phyloP scores from a whole-genome alignment of 2,329 filamentous ascomycete species.

The Penicillium sp. region DNA sequence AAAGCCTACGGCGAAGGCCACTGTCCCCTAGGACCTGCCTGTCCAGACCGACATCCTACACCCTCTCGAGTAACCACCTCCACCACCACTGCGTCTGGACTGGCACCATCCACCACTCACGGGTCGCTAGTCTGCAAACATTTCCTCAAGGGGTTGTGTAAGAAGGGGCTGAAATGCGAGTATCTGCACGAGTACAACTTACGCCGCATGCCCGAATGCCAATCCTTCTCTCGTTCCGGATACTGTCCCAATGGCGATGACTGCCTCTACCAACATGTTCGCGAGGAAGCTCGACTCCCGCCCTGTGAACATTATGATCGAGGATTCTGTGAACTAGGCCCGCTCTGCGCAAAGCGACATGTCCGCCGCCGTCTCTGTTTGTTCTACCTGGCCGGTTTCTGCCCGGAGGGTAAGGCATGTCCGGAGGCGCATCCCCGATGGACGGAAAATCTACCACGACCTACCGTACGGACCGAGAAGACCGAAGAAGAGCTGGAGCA shows the following conservation, averaged over 20 bases:
- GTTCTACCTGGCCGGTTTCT: constrained; percentile 92
- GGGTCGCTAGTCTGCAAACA: constrained; percentile 88
- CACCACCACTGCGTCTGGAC: constrained; percentile 42
- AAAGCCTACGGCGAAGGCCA: constrained; percentile 80
- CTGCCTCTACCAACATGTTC: constrained; percentile 88
- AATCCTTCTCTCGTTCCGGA: constrained; percentile 88
- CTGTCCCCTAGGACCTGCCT: constrained; percentile 79
- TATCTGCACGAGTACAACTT: constrained; percentile 99
- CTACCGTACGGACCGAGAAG: constrained; percentile 63
- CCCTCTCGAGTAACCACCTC: constrained; percentile 46
- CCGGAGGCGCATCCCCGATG: constrained; percentile 79
- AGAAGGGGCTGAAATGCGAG: constrained; percentile 95
- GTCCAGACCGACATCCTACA: constrained; percentile 75
- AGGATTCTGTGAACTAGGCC: constrained; percentile 90
- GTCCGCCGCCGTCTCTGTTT: constrained; percentile 75
- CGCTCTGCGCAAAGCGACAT: constrained; percentile 83
- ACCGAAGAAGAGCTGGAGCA: constrained; percentile 67
- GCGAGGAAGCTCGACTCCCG: constrained; percentile 73
- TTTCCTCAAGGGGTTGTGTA: constrained; percentile 94
- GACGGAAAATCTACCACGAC: constrained; percentile 61
- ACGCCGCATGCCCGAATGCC: constrained; percentile 96
- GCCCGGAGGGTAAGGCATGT: constrained; percentile 75
- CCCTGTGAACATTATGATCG: constrained; percentile 89
- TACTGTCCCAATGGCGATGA: constrained; percentile 97
- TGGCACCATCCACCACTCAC: constrained; percentile 42